These are phyloP conservation scores for Zygoascus tannicola DNA, from an alignment of 805 yeast species.

Conservation along the genomic window DNA sequence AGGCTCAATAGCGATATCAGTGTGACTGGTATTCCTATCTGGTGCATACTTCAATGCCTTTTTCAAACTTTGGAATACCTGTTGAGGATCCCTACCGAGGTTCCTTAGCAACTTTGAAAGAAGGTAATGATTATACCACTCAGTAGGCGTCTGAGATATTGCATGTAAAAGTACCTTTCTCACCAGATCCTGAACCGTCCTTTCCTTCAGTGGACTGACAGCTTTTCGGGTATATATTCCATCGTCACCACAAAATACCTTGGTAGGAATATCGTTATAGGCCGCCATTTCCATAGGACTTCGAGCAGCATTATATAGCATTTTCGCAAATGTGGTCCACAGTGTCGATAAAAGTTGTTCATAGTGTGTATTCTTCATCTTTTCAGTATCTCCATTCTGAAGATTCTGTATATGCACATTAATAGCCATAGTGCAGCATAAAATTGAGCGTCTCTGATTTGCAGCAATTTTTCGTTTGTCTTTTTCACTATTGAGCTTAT, in stretches of 20 bases:
- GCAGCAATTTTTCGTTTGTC: conserved; percentile 51
- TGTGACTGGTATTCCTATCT: conserved; percentile 20
- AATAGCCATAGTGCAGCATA: conserved; percentile 69
- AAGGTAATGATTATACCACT: conserved; percentile 57
- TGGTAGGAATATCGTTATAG: conserved; percentile 43
- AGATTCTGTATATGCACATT: conserved; percentile 29
- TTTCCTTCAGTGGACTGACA: conserved; percentile 1
- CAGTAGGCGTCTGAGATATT: conserved; percentile 30
- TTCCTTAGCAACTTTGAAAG: conserved; percentile 52
- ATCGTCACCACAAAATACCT: conserved; percentile 23
- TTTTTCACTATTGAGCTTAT: conserved; percentile 57
- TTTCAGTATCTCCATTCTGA: conserved; percentile 1
- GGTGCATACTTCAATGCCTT: conserved; percentile 21
- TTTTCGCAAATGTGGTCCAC: conserved; percentile 48
- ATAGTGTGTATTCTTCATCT: conserved; percentile 11
- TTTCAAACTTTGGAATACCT: conserved; percentile 20
- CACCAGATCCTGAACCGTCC: conserved; percentile 30
- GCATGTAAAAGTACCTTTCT: conserved; percentile 41
- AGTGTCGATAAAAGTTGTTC: conserved; percentile 35
- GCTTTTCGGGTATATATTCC: conserved; percentile 13
- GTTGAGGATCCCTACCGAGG: conserved; percentile 28
- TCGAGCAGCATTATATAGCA: conserved; percentile 34
- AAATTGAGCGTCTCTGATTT: conserved; percentile 56
- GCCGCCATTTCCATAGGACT: conserved; percentile 37
- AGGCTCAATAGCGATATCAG: conserved; percentile 65